phyloP scores from a whole-genome alignment of 1,139 yeast genomes.

The Yamadazyma kanchanaburiensis region DNA sequence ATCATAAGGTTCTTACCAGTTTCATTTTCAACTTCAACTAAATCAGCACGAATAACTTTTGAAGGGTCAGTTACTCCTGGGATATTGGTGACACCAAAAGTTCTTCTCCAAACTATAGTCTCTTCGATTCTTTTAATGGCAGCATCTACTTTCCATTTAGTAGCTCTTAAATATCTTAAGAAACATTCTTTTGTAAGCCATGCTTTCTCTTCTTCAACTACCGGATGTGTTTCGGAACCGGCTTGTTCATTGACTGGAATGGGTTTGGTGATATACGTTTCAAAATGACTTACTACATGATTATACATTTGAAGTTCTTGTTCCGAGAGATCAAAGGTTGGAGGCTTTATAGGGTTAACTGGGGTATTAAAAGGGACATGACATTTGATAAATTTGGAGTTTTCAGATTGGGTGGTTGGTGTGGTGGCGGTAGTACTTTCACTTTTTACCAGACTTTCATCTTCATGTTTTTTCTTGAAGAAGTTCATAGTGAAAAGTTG shows the following conservation, averaged over 20 bases:
- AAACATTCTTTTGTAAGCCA: conserved; percentile 93
- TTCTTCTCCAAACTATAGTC: conserved; percentile 87
- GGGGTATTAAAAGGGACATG: conserved; percentile 42
- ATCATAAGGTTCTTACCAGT: conserved; percentile 87
- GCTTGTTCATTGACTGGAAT: conserved; percentile 21
- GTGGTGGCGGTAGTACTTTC: conserved; percentile 11
- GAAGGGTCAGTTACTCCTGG: conserved; percentile 42
- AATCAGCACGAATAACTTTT: conserved; percentile 52
- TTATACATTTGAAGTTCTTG: conserved; percentile 29
- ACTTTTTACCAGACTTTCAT: conserved; percentile 2
- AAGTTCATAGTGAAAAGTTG: conserved; percentile 15
- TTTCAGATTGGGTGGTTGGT: conserved; percentile 9
- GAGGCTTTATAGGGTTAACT: conserved; percentile 30
- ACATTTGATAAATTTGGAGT: conserved; percentile 26
- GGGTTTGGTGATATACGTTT: conserved; percentile 17
- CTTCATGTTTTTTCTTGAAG: conserved; percentile 15
- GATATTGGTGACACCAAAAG: conserved; percentile 74
- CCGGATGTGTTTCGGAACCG: conserved; percentile 19
- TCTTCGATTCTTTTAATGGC: conserved; percentile 72
- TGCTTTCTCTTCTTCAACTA: conserved; percentile 61
- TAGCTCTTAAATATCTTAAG: conserved; percentile 81
- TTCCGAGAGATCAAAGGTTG: conserved; percentile 24
- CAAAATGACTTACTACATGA: conserved; percentile 22
- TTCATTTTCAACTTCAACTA: conserved; percentile 67
- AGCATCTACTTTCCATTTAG: conserved; percentile 77